These are phyloP conservation scores for Fusarium annulatum DNA, from an alignment of 2,329 filamentous ascomycete genomes.

Conservation along the genomic window DNA sequence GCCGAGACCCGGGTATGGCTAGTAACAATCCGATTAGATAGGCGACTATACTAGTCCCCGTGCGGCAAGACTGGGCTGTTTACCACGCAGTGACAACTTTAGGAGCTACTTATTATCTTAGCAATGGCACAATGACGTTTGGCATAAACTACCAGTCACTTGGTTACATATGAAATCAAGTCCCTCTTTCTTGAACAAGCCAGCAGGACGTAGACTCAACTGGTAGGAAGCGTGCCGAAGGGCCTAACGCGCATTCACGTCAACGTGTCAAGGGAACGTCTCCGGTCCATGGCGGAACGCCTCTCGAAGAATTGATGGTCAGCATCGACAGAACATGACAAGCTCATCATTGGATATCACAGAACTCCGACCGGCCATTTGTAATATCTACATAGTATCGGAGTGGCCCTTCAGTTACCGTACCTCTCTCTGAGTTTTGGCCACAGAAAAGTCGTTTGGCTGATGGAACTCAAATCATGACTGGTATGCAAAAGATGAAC, in stretches of 20 bases:
- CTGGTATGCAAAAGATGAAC: slow-evolving; percentile 23
- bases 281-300: neutral
- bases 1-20: neutral
- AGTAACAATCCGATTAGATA: neutral
- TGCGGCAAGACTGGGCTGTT: neutral
- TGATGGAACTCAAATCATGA: slow-evolving; percentile 18
- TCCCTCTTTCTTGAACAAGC: neutral
- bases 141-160: neutral
- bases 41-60: neutral
- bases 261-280: neutral
- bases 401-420: neutral
- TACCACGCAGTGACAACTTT: neutral
- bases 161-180: neutral
- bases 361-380: neutral
- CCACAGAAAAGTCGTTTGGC: neutral
- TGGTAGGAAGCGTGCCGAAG: neutral
- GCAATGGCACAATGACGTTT: neutral
- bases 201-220: neutral
- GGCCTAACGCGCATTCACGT: too few relatives aligned
- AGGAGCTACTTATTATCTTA: neutral
- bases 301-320: neutral
- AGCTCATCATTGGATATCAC: neutral
- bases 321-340: neutral
- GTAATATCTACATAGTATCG: neutral
- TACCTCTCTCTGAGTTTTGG: too few relatives aligned